Evolutionary conservation across 2,329 filamentous ascomycete species (phyloP).

Genomic region (Apiospora koreana): DNA sequence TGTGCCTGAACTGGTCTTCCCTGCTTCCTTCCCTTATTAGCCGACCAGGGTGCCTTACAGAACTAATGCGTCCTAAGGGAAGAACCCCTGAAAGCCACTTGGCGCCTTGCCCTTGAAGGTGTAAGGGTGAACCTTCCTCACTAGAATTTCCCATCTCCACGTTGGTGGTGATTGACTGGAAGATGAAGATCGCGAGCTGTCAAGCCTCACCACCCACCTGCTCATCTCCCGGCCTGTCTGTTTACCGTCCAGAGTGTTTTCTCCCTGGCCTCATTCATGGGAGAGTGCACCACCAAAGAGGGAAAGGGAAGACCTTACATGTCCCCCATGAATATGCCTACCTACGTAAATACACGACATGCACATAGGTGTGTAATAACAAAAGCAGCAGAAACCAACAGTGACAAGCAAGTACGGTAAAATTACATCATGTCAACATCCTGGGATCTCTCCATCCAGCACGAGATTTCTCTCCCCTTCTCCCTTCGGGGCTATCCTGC

Average conservation of each 20-base stretch:
- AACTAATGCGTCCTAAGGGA: conserved; percentile 4
- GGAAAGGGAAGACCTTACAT: background rate
- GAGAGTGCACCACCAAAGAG: background rate
- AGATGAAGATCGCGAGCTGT: conserved; percentile 3
- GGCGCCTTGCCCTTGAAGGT: background rate
- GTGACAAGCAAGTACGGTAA: background rate
- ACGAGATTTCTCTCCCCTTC: background rate
- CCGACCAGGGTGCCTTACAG: conserved; percentile 3
- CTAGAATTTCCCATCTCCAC: background rate
- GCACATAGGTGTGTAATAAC: background rate
- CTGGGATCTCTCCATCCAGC: background rate
- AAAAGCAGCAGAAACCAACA: background rate
- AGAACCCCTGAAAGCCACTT: conserved; percentile 5
- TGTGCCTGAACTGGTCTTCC: background rate
- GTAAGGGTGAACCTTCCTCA: conserved; percentile 1
- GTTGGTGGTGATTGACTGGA: background rate
- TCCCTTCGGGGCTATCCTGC: background rate
- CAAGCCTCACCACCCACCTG: background rate
- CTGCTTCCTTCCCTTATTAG: background rate
- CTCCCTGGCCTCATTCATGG: background rate
- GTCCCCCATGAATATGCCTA: no score
- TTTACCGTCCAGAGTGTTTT: background rate
- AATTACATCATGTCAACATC: background rate
- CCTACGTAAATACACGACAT: background rate
- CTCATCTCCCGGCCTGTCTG: background rate